A percentile compares a stretch with the other conserved stretches of the same genome.
Conservation (phyloP, 768 basidiomycete species). For the Tephrocybe sp. region DNA sequence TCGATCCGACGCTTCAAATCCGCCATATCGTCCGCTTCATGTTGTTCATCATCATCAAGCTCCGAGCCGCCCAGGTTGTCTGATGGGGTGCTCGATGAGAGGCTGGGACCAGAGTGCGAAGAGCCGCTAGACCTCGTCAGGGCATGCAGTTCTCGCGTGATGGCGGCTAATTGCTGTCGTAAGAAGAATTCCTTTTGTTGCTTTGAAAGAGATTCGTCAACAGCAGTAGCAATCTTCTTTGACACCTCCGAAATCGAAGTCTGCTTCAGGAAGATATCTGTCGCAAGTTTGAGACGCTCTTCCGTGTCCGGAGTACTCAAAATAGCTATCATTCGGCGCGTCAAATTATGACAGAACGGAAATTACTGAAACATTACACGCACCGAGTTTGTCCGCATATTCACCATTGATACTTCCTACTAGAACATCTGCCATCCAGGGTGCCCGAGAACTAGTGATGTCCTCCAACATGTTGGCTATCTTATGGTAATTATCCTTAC, state of each 20-base stretch:
- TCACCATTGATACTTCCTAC: conserved; percentile 64
- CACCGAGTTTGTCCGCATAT: conserved; percentile 73
- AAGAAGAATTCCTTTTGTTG: conserved; percentile 89
- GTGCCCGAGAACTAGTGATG: conserved; percentile 56
- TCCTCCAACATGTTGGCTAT: conserved; percentile 75
- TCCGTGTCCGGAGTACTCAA: conserved; percentile 60
- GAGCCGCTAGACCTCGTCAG: conserved; percentile 37
- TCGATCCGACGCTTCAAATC: conserved; percentile 75
- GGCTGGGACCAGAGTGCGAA: conserved; percentile 16
- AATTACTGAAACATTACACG: conserved; percentile 20
- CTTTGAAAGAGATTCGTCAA: conserved; percentile 83
- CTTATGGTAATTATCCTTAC: conserved; percentile 68
- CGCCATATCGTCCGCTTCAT: conserved; percentile 78
- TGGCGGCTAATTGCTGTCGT: conserved; percentile 79
- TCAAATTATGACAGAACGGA: not conserved
- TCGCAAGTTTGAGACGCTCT: conserved; percentile 64
- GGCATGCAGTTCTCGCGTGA: conserved; percentile 70
- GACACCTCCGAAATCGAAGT: conserved; percentile 79
- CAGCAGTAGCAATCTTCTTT: conserved; percentile 76
- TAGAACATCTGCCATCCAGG: conserved; percentile 80
- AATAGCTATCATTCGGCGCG: conserved; percentile 42
- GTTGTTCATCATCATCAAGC: conserved; percentile 75
- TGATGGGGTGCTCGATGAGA: conserved; percentile 10
- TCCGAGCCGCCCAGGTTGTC: conserved; percentile 41
- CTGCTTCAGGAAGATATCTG: conserved; percentile 72